A percentile compares a stretch with the other conserved stretches of the same genome.
Evolutionary conservation across 208 protist species (phyloP).

Genomic region (Histomonas meleagridis): DNA sequence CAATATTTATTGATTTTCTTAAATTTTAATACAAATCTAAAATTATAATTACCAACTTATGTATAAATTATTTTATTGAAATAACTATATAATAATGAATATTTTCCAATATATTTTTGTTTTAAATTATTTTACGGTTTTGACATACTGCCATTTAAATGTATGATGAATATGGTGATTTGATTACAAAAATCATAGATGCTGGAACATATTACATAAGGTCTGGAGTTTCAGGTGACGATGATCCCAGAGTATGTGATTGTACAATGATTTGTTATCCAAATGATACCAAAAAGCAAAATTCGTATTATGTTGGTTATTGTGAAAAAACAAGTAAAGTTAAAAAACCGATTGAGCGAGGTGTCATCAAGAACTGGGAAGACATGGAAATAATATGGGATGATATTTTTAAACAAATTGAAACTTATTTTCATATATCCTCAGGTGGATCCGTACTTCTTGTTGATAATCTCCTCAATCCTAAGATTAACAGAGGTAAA

Average conservation of each 20-base stretch:
- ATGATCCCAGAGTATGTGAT: slow-evolving; percentile 84
- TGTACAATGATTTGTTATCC: slow-evolving; percentile 82
- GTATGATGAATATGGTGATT: no score
- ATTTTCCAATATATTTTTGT: no score
- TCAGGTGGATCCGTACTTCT: slow-evolving; percentile 85
- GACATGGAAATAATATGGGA: slow-evolving; percentile 89
- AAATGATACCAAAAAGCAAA: slow-evolving; percentile 54
- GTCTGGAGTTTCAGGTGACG: slow-evolving; percentile 83
- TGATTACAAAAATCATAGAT: slow-evolving; percentile 5
- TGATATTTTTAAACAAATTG: slow-evolving; percentile 92
- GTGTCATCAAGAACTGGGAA: slow-evolving; percentile 89
- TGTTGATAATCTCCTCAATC: slow-evolving; percentile 69
- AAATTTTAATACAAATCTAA: no score
- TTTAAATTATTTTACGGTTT: no score
- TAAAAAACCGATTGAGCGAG: slow-evolving; percentile 69
- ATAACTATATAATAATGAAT: no score
- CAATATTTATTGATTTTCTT: no score
- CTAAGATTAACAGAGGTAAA: slow-evolving; percentile 68
- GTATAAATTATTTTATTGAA: no score
- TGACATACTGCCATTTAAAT: no score
- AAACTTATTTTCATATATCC: no score
- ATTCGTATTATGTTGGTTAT: slow-evolving; percentile 75
- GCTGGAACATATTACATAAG: slow-evolving; percentile 51
- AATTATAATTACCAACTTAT: no score
- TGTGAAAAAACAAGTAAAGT: slow-evolving; percentile 79